A percentile compares a stretch with the other conserved stretches of the same genome.
Conservation (phyloP, 2,329 filamentous ascomycete species). For the Fusarium keratoplasticum region DNA sequence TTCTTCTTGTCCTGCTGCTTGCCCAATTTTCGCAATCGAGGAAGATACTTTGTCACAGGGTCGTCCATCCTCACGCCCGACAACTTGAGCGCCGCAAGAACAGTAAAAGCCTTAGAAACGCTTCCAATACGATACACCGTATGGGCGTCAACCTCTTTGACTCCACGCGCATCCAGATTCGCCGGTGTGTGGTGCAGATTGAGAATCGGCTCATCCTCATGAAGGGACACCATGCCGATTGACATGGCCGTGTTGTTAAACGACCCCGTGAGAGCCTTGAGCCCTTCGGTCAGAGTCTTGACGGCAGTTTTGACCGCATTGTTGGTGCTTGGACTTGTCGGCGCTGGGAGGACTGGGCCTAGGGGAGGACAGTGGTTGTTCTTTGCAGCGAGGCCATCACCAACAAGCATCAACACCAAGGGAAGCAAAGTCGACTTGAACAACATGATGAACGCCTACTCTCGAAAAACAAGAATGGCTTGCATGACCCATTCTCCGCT, state of each 20-base stretch:
- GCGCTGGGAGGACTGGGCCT: conserved; percentile 11
- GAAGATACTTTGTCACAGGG: conserved; percentile 19
- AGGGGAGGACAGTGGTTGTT: conserved; percentile 18
- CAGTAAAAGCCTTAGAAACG: conserved; percentile 10
- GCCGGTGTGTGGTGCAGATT: conserved; percentile 9
- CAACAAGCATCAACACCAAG: background rate
- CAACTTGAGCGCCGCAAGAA: conserved; percentile 1
- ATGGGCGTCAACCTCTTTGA: background rate
- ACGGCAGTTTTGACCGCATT: background rate
- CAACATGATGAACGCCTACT: background rate
- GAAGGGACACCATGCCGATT: background rate
- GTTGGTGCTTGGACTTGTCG: background rate
- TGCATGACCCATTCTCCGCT: background rate
- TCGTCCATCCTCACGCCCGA: conserved; percentile 6
- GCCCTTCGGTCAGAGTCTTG: background rate
- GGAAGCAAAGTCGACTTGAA: background rate
- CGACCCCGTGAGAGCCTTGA: background rate
- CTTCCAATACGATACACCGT: conserved; percentile 17
- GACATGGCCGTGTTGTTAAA: conserved; percentile 13
- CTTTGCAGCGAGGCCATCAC: conserved; percentile 14
- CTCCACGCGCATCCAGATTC: conserved; percentile 6
- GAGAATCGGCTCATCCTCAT: conserved; percentile 2
- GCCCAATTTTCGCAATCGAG: background rate
- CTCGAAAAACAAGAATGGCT: background rate
- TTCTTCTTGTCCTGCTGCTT: conserved; percentile 5